Base-by-base conservation (phyloP, 768 basidiomycete species). In the Phaeotremella fagi region DNA sequence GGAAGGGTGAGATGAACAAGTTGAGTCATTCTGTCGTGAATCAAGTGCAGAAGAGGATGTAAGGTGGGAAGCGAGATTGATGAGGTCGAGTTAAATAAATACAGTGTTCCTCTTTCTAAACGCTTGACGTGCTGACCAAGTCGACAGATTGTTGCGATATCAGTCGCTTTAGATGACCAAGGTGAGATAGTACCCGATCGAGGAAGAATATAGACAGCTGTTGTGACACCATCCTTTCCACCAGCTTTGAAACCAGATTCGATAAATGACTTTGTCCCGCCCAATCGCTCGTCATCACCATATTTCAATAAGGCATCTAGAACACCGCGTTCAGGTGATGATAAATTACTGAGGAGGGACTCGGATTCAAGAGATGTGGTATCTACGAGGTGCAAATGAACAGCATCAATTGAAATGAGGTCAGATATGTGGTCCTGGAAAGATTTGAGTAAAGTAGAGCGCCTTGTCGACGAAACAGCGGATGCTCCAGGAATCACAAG, bases 91-190 rank as follows among this genome's bases (percentile, higher is more conserved):
- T 80, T 78, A 27, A 79, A 77, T 73, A 95, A 79, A 48, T 81
- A 78, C 63, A 85, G 89, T 4, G 80, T 82, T 3, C 94, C 92
- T 18, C 95, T 83, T 72, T 99, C 95, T 51, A 99, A 76, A 33
- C 95, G 82, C 57, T 86, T 82, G 48, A 99, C 76, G 49, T 83
- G 78, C 2, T 75, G 70, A 18, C 80, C 82, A 1, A 99, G 83
- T 48, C 85, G 85, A 77, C 95, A 99, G 48, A 97, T 82, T 7
- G 77, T 77, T 20, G 92, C 82, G 50, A 99, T 98, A 71, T 99
- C 92, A 0, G 94, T 97, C 1, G 95, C 94, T 76, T 99, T 99
- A 75, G 88, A 94, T 4, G 94, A 97, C 95, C 95, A 99, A 1
- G 95, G 92, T 3, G 94, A 97, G 65, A 98, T 86, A 3, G 92